Evolutionary conservation across 208 protist species (phyloP).

Genomic region (Wallacemonas collosoma): DNA sequence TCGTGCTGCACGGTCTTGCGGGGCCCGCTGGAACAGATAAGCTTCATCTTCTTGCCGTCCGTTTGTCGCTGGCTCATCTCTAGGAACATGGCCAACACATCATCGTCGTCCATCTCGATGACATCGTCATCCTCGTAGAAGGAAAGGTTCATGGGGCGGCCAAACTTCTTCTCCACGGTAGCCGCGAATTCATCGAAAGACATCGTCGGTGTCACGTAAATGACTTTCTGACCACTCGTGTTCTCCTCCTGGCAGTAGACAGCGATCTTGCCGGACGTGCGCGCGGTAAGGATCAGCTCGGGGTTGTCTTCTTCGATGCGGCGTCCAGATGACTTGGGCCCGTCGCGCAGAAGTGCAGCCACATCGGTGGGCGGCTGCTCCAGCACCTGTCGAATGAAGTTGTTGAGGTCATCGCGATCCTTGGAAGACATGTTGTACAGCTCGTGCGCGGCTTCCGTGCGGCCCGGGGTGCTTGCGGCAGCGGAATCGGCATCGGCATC

Average conservation of each 20-base stretch:
- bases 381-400: conserved; percentile 80
- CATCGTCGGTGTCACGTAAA: conserved; percentile 66
- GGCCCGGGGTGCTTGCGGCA: background rate
- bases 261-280: conserved; percentile 63
- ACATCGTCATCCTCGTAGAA: conserved; percentile 85
- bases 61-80: conserved; percentile 45
- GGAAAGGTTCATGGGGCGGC: conserved; percentile 59
- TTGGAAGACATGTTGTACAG: conserved; percentile 55
- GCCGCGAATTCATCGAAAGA: conserved; percentile 69
- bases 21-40: conserved; percentile 54
- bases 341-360: conserved; percentile 38
- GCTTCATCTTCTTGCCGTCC: conserved; percentile 72
- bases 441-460: conserved; percentile 47
- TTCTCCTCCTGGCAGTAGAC: conserved; percentile 81
- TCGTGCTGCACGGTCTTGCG: conserved; percentile 40
- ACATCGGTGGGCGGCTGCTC: conserved; percentile 49
- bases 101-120: conserved; percentile 84
- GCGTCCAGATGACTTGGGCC: conserved; percentile 20
- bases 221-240: conserved; percentile 55
- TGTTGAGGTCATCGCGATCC: conserved; percentile 68
- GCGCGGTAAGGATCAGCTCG: conserved; percentile 33
- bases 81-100: conserved; percentile 86
- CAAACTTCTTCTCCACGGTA: conserved; percentile 85
- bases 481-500: background rate
- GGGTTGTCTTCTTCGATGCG: conserved; percentile 34